These are phyloP conservation scores for Nakazawaea siamensis DNA, from an alignment of 805 yeast genomes.

Conservation along the genomic window DNA sequence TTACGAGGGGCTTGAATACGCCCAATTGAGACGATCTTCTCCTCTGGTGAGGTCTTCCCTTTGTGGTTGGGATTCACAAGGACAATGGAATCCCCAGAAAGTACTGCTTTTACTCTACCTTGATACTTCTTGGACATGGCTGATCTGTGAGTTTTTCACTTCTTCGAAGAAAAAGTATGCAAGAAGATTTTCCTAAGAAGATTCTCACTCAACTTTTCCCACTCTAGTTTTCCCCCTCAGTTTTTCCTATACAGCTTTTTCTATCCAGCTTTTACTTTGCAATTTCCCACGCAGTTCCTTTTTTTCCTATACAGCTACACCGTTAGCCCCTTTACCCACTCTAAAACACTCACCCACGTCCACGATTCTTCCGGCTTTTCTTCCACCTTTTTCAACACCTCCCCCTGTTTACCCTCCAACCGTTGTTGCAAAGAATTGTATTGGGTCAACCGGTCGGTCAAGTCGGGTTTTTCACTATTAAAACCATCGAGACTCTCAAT, in stretches of 20 bases:
- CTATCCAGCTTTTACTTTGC: no score
- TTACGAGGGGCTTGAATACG: conserved; percentile 50
- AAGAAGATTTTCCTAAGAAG: no score
- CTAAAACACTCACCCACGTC: no score
- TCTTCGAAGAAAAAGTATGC: no score
- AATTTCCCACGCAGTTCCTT: no score
- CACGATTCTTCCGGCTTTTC: not conserved
- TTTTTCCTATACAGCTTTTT: no score
- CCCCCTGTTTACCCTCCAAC: not conserved
- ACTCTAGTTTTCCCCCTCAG: no score
- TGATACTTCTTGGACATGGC: conserved; percentile 21
- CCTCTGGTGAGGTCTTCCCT: conserved; percentile 38
- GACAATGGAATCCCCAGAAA: conserved; percentile 65
- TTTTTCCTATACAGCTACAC: no score
- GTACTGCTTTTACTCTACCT: conserved; percentile 63
- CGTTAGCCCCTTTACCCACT: no score
- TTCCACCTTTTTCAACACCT: not conserved
- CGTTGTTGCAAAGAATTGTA: conserved; percentile 1
- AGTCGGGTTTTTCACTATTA: conserved; percentile 15
- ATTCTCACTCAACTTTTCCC: no score
- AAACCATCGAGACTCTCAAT: conserved; percentile 24
- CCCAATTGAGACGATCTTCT: conserved; percentile 57
- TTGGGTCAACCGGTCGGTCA: not conserved
- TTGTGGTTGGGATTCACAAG: conserved; percentile 41
- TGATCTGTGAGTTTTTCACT: no score